Conservation (phyloP, 2,329 filamentous ascomycete species). For the Tolypocladium inflatum region DNA sequence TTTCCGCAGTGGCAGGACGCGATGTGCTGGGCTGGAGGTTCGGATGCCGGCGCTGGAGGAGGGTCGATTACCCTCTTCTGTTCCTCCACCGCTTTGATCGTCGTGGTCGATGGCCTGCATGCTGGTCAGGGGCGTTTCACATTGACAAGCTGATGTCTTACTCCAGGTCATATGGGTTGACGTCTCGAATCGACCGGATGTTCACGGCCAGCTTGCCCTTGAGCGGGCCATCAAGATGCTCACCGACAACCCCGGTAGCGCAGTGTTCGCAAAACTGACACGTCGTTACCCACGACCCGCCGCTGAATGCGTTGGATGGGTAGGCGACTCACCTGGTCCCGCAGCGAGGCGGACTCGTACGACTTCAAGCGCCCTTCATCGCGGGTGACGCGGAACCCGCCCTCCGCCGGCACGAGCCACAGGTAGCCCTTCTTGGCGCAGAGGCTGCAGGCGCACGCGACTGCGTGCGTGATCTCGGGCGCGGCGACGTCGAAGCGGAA, state of each 20-base stretch:
- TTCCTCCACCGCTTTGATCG: neutral
- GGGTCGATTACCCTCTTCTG: neutral
- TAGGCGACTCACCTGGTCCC: neutral
- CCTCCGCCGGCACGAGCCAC: constrained; percentile 10
- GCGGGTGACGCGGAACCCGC: constrained; percentile 4
- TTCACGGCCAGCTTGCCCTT: constrained; percentile 13
- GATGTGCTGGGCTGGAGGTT: constrained; percentile 6
- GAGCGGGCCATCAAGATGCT: constrained; percentile 12
- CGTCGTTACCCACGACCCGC: neutral
- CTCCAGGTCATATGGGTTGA: constrained; percentile 15
- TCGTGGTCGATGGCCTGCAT: neutral
- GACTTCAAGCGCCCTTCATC: constrained; percentile 4
- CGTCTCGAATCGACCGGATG: constrained; percentile 10
- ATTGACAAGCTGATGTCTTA: neutral
- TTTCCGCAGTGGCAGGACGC: constrained; percentile 17
- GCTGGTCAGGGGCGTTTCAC: neutral
- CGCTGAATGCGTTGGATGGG: neutral
- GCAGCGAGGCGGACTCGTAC: neutral
- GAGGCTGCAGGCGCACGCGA: constrained; percentile 13
- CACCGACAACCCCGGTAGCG: constrained; percentile 14
- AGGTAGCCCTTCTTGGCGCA: constrained; percentile 18
- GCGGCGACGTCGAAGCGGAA: constrained; percentile 14
- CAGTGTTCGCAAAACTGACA: constrained; percentile 17
- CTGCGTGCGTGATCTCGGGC: constrained; percentile 1
- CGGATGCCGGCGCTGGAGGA: neutral